Base-by-base conservation (phyloP, 2,329 filamentous ascomycete genomes). In the Chalara sp. region DNA sequence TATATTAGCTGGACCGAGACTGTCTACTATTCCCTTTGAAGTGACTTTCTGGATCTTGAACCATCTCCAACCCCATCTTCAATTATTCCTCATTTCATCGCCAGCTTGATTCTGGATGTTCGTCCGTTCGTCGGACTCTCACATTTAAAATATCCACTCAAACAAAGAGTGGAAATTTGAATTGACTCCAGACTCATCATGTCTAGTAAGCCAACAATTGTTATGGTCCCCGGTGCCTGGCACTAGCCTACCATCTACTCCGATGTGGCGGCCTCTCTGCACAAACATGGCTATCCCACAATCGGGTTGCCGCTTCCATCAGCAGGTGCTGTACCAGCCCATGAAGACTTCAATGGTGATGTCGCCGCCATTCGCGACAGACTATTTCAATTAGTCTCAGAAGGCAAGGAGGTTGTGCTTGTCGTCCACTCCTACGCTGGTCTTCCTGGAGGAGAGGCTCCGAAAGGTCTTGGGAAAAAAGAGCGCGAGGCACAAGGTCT, bases 161-260 rank as follows among this genome's bases (percentile, higher is more conserved):
- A 21, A 21, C 21, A 21, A 21, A 21, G 21, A 21, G 21, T 21
- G 21, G 21, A 21, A 21, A 21, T 21, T 21, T 21, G 21, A 21
- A 21, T 21, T 21, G 21, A 21, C 21, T 21, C 21, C 21, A 35
- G 31, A 46, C 7, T 13, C 44, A 30, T n/a, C 7, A 62, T 61
- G 58, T 56, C 58, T 43, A 61, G 21, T 21, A 21, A 52, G 50
- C 68, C 70, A 49, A 68, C 67, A 5, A 63, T 73, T 8, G 53
- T 73, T 53, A 68, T 70, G 46, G 58, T 72, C 48, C 68, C 64
- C 6, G 69, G 67, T 47, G 62, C 67, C 43, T 71, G 67, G 62
- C 70, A 72, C 54, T 59, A 58, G 35, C 61, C 67, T 7, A 58
- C 46, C 33, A 67, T 68, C 56, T 72, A 68, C 53, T 55, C 65